Percentiles rank a stretch among this genome's conserved stretches.
Conservation (phyloP, 805 yeast genomes). For the Candida silvicultrix region DNA sequence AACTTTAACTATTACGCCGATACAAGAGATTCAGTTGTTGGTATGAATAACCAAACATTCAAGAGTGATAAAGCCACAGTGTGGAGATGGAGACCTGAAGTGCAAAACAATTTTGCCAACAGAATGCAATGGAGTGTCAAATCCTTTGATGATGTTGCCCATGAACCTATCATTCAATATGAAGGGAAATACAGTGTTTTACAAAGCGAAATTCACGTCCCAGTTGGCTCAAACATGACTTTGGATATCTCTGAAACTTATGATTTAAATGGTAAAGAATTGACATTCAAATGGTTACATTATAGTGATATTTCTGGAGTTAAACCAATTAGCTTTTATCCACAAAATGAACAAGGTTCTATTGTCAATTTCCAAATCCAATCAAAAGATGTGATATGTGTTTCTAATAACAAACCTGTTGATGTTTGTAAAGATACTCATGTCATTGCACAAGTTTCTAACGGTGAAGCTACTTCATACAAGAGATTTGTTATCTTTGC, state of each 20-base stretch:
- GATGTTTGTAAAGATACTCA: conserved; percentile 19
- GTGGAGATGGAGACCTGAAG: conserved; percentile 26
- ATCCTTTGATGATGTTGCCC: conserved; percentile 18
- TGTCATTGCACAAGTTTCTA: conserved; percentile 17
- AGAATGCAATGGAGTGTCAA: conserved; percentile 28
- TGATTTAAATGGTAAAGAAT: conserved; percentile 16
- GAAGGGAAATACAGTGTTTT: conserved; percentile 15
- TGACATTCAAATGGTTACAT: conserved; percentile 23
- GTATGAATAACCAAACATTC: conserved; percentile 11
- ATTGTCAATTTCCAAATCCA: conserved; percentile 8
- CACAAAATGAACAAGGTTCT: conserved; percentile 7
- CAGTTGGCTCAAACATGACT: conserved; percentile 9
- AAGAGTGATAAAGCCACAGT: conserved; percentile 23
- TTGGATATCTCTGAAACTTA: conserved; percentile 21
- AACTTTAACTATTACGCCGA: conserved; percentile 19
- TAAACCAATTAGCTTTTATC: conserved; percentile 10
- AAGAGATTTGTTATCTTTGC: conserved; percentile 5
- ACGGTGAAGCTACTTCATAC: conserved; percentile 9
- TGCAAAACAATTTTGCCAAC: conserved; percentile 21
- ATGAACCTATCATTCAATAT: conserved; percentile 21
- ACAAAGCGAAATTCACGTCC: conserved; percentile 8
- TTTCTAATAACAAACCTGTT: not conserved
- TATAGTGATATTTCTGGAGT: conserved; percentile 20
- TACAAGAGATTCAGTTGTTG: conserved; percentile 19
- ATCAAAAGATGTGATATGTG: not conserved